phyloP scores from a whole-genome alignment of 73 alveolate species.

The Breviolum minutum region DNA sequence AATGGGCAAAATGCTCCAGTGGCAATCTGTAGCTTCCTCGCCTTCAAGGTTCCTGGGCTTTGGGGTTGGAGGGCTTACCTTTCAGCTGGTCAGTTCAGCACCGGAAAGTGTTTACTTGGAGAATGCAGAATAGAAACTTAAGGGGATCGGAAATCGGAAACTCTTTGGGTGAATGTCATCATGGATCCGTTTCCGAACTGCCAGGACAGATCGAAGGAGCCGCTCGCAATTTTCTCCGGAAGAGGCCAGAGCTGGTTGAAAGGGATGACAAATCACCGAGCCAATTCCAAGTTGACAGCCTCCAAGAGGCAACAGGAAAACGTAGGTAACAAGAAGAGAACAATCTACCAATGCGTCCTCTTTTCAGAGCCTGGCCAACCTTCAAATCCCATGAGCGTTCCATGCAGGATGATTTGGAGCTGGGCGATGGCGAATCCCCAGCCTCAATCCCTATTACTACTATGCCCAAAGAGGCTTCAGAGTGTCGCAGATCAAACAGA shows the following conservation, averaged over 20 bases:
- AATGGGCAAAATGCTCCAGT: slow-evolving; percentile 17
- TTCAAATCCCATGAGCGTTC: no score
- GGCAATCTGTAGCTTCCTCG: slow-evolving; percentile 19
- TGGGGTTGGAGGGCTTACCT: neutral
- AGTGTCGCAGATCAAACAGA: neutral
- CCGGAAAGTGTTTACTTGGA: no score
- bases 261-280: no score
- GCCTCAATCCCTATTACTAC: neutral
- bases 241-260: no score
- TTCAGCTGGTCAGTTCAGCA: neutral
- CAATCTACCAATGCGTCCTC: no score
- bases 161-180: no score
- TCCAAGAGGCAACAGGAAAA: no score
- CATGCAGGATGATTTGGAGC: neutral
- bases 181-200: neutral
- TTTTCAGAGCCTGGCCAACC: no score
- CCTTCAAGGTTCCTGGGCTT: neutral
- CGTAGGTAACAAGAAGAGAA: no score
- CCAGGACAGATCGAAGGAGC: slow-evolving; percentile 18
- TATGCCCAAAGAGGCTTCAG: neutral
- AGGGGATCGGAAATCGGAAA: no score
- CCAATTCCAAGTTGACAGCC: no score
- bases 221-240: neutral
- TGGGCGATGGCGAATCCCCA: neutral
- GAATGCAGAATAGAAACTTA: neutral